phyloP scores from a whole-genome alignment of 2,329 filamentous ascomycete species.

The Ceratocystis papillata region DNA sequence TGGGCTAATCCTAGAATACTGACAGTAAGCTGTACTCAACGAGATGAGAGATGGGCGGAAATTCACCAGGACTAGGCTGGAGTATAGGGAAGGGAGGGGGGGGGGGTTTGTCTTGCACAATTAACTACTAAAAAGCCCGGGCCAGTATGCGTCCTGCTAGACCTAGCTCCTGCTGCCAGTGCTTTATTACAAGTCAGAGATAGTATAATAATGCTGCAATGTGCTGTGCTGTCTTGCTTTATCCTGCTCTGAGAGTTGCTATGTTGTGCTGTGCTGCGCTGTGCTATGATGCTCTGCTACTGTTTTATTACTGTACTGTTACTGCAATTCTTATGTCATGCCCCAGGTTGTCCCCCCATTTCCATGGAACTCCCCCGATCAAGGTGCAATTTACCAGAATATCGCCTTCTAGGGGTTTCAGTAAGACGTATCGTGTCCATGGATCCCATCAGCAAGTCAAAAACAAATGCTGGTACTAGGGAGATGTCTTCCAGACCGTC shows the following conservation, averaged over 20 bases:
- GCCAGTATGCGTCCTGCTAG: background rate
- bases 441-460: background rate
- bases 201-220: background rate
- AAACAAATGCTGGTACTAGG: background rate
- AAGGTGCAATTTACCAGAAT: constrained; percentile 6
- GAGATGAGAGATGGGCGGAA: background rate
- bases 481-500: background rate
- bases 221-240: no score
- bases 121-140: background rate
- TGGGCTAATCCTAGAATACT: background rate
- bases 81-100: background rate
- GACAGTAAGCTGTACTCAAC: background rate
- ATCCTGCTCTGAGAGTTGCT: background rate
- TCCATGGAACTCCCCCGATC: background rate
- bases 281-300: background rate
- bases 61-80: background rate
- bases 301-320: no score
- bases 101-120: background rate
- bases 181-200: background rate
- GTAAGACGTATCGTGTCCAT: background rate
- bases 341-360: background rate
- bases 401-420: background rate
- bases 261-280: background rate
- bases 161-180: background rate
- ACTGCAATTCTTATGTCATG: background rate